Conservation (phyloP, 1,139 yeast species). For the Cylindricascospora bacillispora region DNA sequence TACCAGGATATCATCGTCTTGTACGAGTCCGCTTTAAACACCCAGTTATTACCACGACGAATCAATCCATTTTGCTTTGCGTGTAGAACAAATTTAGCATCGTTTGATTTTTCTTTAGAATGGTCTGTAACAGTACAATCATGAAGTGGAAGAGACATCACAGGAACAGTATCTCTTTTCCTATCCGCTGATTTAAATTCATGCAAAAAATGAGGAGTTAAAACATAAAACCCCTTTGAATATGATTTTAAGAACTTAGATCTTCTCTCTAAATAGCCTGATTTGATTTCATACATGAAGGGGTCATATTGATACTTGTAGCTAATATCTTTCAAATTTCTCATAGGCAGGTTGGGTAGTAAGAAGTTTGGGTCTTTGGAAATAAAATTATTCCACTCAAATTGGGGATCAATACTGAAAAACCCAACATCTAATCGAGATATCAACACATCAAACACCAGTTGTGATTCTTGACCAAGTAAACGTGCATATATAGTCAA, state of each 20-base stretch:
- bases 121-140: constrained; percentile 78
- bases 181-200: constrained; percentile 82
- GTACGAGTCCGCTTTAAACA: constrained; percentile 73
- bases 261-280: constrained; percentile 78
- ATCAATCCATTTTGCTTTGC: constrained; percentile 36
- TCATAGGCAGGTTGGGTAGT: constrained; percentile 55
- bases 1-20: constrained; percentile 77
- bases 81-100: constrained; percentile 27
- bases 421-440: constrained; percentile 64
- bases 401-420: constrained; percentile 59
- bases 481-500: constrained; percentile 57
- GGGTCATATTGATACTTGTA: constrained; percentile 64
- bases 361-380: constrained; percentile 57
- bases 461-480: constrained; percentile 55
- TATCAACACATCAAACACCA: constrained; percentile 50
- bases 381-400: constrained; percentile 85
- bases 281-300: constrained; percentile 55
- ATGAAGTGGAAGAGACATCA: constrained; percentile 70
- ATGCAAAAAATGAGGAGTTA: constrained; percentile 79
- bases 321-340: constrained; percentile 47
- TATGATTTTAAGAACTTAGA: constrained; percentile 85
- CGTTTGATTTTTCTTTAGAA: constrained; percentile 54
- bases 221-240: constrained; percentile 80
- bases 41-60: constrained; percentile 83
- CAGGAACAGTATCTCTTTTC: constrained; percentile 73